Evolutionary conservation across 495 filamentous ascomycete genomes (phyloP).

Genomic region (Penicilliopsis zonata): DNA sequence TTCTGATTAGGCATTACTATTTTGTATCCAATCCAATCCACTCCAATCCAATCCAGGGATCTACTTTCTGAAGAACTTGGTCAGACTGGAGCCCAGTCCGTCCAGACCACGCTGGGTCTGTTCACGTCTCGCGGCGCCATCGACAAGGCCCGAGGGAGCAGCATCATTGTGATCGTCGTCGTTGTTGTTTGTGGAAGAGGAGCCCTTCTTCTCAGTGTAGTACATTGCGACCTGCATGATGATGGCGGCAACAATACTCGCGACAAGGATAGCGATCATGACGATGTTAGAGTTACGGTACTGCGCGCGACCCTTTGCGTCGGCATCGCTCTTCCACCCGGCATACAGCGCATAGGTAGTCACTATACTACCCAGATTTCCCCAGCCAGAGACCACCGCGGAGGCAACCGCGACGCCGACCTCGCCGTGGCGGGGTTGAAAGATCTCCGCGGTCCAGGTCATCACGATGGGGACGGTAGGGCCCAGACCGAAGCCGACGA

Average conservation of each 20-base stretch:
- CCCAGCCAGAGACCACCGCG: slow-evolving; percentile 73
- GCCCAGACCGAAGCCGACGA: slow-evolving; percentile 84
- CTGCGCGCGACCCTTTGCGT: slow-evolving; percentile 48
- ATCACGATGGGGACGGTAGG: slow-evolving; percentile 88
- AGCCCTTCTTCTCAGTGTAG: background rate
- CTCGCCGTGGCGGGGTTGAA: slow-evolving; percentile 63
- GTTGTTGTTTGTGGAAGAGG: background rate
- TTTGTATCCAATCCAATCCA: no score
- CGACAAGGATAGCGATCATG: slow-evolving; percentile 75
- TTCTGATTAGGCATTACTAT: background rate
- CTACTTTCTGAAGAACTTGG: slow-evolving; percentile 5
- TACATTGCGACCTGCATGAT: slow-evolving; percentile 40
- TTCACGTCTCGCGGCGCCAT: slow-evolving; percentile 63
- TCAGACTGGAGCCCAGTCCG: slow-evolving; percentile 30
- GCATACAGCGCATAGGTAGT: slow-evolving; percentile 85
- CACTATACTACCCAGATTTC: slow-evolving; percentile 73
- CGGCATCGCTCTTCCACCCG: slow-evolving; percentile 67
- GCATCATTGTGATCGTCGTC: slow-evolving; percentile 37
- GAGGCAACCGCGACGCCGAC: slow-evolving; percentile 85
- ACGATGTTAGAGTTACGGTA: slow-evolving; percentile 75
- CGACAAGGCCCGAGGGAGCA: slow-evolving; percentile 37
- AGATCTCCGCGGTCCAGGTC: slow-evolving; percentile 37
- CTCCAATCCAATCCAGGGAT: slow-evolving; percentile 2
- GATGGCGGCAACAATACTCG: slow-evolving; percentile 60
- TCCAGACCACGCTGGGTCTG: slow-evolving; percentile 53